Base-by-base conservation (phyloP, 2,329 filamentous ascomycete genomes). In the Aspergillus sergii region DNA sequence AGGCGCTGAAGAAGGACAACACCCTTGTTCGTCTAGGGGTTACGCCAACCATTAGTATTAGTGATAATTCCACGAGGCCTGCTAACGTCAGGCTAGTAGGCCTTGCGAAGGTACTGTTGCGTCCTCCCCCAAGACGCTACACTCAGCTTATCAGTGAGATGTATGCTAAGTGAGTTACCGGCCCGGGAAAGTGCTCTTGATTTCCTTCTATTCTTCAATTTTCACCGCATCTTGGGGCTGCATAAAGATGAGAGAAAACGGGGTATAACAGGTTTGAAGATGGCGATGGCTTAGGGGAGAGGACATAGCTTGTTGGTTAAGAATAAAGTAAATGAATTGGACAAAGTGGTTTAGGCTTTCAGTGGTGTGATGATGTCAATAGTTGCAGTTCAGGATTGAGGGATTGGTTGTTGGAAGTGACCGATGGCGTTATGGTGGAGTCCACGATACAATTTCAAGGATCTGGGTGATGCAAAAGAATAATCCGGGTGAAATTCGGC, bases 31-130 rank as follows among this genome's bases (percentile, higher is more conserved):
- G 66, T 11, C 43, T 74, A 51, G 66, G 66, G 1, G 57, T 74
- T 51, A 70, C 69, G 2, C 73, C 73, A 5, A 66, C 63, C 21
- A 66, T 71, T 3, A 59, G 60, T 4, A 68, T 70, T 16, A 61
- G 70, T 19, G 63, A 70, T 43, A 65, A 70, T 48, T 64, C 68
- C 9, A 61, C 65, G 41, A 28, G 34, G 2, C 60, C 62, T 4
- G 60, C 39, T 5, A 58, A 54, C 6, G 57, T 66, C 10, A 64
- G 55, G 32, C 28, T 69, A 23, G 59, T 72, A 21, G 65, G 65
- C 54, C 48, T 65, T 26, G 66, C 63, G 3, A 59, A 68, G 46
- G 72, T 74, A 7, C 41, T 73, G 58, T 54, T 73, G 30, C 60
- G 61, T 23, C 54, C 58, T 21, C 43, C 62, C 2, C 63, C 43